Percentiles rank a stretch among this genome's conserved stretches.
phyloP scores from a whole-genome alignment of 139 green algal genomes.

The Bryopsis sp. region DNA sequence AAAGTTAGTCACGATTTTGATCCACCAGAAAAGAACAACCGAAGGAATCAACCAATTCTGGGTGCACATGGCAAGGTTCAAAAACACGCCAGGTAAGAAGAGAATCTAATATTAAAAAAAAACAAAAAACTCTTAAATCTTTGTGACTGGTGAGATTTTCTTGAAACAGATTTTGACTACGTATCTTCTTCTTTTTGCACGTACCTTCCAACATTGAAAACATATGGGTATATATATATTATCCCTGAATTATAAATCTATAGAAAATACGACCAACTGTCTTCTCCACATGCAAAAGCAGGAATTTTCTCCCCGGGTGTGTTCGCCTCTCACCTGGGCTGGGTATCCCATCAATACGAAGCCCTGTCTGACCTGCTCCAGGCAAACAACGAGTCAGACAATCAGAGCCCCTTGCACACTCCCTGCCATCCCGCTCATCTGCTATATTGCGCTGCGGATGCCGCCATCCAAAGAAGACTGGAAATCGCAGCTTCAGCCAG shows the following conservation, averaged over 20 bases:
- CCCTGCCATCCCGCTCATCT: background rate
- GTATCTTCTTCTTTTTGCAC: no score
- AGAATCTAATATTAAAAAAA: no score
- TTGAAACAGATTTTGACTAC: no score
- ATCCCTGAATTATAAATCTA: no score
- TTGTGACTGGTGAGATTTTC: background rate
- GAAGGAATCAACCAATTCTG: conserved; percentile 11
- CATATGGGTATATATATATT: no score
- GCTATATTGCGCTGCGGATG: conserved; percentile 5
- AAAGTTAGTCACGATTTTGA: background rate
- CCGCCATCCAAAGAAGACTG: background rate
- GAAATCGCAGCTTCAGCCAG: no score
- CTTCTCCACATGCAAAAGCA: no score
- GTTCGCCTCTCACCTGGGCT: background rate
- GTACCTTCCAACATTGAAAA: no score
- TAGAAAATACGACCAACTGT: no score
- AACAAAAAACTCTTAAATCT: no score
- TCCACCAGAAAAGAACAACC: conserved; percentile 7
- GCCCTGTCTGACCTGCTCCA: conserved; percentile 6
- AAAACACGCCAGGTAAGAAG: background rate
- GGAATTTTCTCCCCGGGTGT: background rate
- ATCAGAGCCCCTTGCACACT: background rate
- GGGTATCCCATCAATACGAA: conserved; percentile 10
- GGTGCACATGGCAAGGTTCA: conserved; percentile 4
- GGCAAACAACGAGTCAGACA: no score